phyloP scores from a whole-genome alignment of 805 yeast species.

The Yamadazyma akitaensis region DNA sequence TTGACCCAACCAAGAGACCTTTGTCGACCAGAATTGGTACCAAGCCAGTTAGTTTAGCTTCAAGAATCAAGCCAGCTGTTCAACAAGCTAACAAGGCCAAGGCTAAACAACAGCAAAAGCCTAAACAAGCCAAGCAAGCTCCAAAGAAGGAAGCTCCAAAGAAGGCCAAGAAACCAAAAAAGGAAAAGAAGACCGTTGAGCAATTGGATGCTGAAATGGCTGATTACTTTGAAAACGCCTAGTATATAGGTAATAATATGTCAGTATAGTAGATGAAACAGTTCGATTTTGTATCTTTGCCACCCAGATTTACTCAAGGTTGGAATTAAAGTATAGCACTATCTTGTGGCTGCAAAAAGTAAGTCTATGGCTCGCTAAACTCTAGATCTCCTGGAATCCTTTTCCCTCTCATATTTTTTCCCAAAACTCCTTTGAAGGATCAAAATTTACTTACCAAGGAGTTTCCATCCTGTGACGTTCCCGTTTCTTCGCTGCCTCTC shows the following conservation, averaged over 20 bases:
- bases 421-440: too few species aligned
- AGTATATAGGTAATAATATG: neutral
- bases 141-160: constrained; percentile 11
- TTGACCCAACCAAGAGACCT: constrained; percentile 79
- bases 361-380: too few species aligned
- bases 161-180: constrained; percentile 24
- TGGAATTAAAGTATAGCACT: too few species aligned
- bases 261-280: neutral
- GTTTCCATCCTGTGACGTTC: too few species aligned
- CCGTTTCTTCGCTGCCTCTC: too few species aligned
- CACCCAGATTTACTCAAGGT: too few species aligned
- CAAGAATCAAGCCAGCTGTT: constrained; percentile 20
- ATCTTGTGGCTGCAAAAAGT: too few species aligned
- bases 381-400: too few species aligned
- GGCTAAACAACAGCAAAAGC: constrained; percentile 5
- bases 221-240: constrained; percentile 67
- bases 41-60: constrained; percentile 21
- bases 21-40: constrained; percentile 70
- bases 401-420: too few species aligned
- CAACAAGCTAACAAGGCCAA: constrained; percentile 11
- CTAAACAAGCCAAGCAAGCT: constrained; percentile 12
- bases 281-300: too few species aligned
- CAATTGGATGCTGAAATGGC: constrained; percentile 98
- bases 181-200: constrained; percentile 71
- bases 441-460: too few species aligned